A percentile compares a stretch with the other conserved stretches of the same genome.
Evolutionary conservation across 805 yeast species (phyloP).

Genomic region (Lachancea waltii): DNA sequence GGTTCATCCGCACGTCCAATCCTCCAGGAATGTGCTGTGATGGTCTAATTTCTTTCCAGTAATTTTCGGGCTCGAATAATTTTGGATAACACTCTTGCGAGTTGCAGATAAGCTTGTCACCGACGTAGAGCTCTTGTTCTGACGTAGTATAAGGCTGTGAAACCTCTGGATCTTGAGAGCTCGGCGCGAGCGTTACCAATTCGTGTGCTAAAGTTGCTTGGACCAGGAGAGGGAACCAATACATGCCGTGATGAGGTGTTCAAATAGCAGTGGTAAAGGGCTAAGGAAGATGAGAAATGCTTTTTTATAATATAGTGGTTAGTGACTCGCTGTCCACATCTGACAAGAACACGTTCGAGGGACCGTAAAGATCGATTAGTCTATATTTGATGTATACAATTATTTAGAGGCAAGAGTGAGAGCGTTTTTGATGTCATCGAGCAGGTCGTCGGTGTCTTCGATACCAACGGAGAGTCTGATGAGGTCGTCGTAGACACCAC

Average conservation of each 20-base stretch:
- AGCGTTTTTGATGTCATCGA: slow-evolving; percentile 67
- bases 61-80: slow-evolving; percentile 52
- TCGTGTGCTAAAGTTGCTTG: slow-evolving; percentile 4
- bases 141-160: too few species aligned
- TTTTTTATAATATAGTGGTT: slow-evolving; percentile 1
- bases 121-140: slow-evolving; percentile 14
- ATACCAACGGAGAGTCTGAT: slow-evolving; percentile 82
- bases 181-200: slow-evolving; percentile 7
- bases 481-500: slow-evolving; percentile 77
- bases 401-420: slow-evolving; percentile 36
- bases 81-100: slow-evolving; percentile 55
- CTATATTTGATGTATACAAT: too few species aligned
- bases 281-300: background rate
- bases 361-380: too few species aligned
- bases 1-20: slow-evolving; percentile 58
- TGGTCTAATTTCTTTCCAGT: slow-evolving; percentile 64
- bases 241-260: slow-evolving; percentile 1
- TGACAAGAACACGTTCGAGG: too few species aligned
- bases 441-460: slow-evolving; percentile 73
- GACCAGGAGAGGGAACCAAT: slow-evolving; percentile 3
- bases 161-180: slow-evolving; percentile 4
- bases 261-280: background rate
- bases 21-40: slow-evolving; percentile 83
- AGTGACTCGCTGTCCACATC: too few species aligned
- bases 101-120: slow-evolving; percentile 25